Conservation (phyloP, 1,284 basidiomycete genomes). For the Gymnopus androsaceus region DNA sequence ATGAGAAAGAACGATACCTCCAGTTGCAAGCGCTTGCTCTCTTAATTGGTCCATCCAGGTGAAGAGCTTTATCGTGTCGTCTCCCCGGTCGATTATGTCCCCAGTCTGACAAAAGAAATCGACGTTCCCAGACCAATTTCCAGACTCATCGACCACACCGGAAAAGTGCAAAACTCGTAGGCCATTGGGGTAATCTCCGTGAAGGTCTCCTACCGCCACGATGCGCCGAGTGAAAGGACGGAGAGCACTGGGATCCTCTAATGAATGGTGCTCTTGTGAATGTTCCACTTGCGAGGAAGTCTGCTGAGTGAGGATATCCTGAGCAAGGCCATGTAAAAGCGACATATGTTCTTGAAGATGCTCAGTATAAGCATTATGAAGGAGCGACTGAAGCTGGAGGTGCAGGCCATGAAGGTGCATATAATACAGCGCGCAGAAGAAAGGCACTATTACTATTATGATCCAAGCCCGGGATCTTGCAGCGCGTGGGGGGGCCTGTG, state of each 20-base stretch:
- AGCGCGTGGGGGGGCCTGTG: not conserved
- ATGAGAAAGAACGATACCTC: constrained; percentile 75
- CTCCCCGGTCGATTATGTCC: constrained; percentile 91
- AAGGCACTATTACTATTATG: not conserved
- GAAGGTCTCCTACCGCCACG: constrained; percentile 81
- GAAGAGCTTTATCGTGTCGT: constrained; percentile 84
- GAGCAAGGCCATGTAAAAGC: not conserved
- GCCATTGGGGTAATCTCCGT: constrained; percentile 77
- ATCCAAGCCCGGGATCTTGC: not conserved
- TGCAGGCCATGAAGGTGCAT: not conserved
- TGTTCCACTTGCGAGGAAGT: not conserved
- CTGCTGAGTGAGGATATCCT: not conserved
- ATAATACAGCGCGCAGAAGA: not conserved
- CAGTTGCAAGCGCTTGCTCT: constrained; percentile 66
- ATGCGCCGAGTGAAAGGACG: constrained; percentile 51
- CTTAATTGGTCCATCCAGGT: constrained; percentile 80
- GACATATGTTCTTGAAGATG: not conserved
- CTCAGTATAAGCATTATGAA: not conserved
- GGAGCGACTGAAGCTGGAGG: not conserved
- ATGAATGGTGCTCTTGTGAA: not conserved
- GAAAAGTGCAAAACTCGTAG: constrained; percentile 77
- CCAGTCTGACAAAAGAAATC: constrained; percentile 92
- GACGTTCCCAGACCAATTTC: constrained; percentile 75
- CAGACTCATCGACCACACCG: constrained; percentile 65
- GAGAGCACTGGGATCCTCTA: constrained; percentile 2